phyloP scores from a whole-genome alignment of 1,284 basidiomycete species.

The Ustilago hordei region DNA sequence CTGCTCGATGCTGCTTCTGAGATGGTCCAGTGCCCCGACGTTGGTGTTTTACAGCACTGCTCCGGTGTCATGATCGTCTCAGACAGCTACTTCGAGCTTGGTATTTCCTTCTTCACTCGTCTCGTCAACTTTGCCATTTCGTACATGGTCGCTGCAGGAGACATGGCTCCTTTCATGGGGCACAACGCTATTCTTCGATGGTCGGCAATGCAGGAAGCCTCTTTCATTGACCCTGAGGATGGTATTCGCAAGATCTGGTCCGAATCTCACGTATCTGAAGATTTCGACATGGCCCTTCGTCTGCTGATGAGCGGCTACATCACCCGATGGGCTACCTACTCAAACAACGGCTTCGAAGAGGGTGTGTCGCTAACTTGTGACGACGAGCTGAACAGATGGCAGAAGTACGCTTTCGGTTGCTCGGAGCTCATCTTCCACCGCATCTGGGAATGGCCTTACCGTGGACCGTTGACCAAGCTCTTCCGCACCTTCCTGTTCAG shows the following conservation, averaged over 20 bases:
- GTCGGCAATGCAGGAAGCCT: slow-evolving; percentile 83
- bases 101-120: slow-evolving; percentile 74
- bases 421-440: slow-evolving; percentile 69
- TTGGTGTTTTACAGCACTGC: slow-evolving; percentile 85
- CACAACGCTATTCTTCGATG: slow-evolving; percentile 74
- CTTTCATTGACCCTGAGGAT: slow-evolving; percentile 73
- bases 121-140: slow-evolving; percentile 59
- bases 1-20: slow-evolving; percentile 85
- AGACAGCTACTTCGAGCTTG: slow-evolving; percentile 85
- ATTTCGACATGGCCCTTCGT: slow-evolving; percentile 80
- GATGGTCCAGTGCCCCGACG: slow-evolving; percentile 79
- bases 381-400: slow-evolving; percentile 85
- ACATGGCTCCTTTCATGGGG: slow-evolving; percentile 80
- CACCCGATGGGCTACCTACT: slow-evolving; percentile 86
- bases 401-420: slow-evolving; percentile 83
- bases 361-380: slow-evolving; percentile 81
- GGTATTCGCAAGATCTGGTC: slow-evolving; percentile 74
- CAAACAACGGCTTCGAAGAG: slow-evolving; percentile 83
- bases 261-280: slow-evolving; percentile 83
- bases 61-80: slow-evolving; percentile 85
- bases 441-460: slow-evolving; percentile 76
- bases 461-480: slow-evolving; percentile 82
- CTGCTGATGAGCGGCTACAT: slow-evolving; percentile 73
- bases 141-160: slow-evolving; percentile 71
- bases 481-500: slow-evolving; percentile 78